phyloP scores from a whole-genome alignment of 768 basidiomycete species.

The Leccinum fibrillosum region DNA sequence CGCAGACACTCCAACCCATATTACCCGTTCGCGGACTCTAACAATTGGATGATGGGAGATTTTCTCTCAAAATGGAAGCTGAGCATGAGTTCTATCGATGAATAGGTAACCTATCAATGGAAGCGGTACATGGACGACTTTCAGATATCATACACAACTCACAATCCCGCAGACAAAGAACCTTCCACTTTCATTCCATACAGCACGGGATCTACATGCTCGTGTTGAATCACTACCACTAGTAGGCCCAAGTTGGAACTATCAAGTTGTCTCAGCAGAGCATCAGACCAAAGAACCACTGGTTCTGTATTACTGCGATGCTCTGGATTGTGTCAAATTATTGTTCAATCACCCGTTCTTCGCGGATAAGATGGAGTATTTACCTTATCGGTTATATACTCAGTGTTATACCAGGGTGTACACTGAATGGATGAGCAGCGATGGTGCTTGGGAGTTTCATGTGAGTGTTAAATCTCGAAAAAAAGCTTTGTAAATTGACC shows the following conservation, averaged over 20 bases:
- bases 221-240: neutral
- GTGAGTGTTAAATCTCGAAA: neutral
- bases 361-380: neutral
- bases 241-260: neutral
- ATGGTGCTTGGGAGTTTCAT: constrained; percentile 25
- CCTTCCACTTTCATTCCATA: too few relatives aligned
- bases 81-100: constrained; percentile 29
- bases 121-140: constrained; percentile 18
- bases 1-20: constrained; percentile 8
- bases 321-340: neutral
- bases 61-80: constrained; percentile 28
- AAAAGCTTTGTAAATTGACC: too few relatives aligned
- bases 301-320: neutral
- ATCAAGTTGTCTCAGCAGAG: neutral
- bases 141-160: neutral
- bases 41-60: constrained; percentile 32
- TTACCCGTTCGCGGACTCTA: constrained; percentile 31
- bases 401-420: constrained; percentile 1
- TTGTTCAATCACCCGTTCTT: constrained; percentile 2
- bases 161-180: too few relatives aligned
- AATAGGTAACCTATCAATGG: constrained; percentile 22
- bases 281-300: neutral
- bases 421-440: constrained; percentile 21
- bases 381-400: neutral
- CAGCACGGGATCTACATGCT: neutral